Evolutionary conservation across 164 flowering plant genomes (phyloP).

Genomic region (Magnolia sinica): DNA sequence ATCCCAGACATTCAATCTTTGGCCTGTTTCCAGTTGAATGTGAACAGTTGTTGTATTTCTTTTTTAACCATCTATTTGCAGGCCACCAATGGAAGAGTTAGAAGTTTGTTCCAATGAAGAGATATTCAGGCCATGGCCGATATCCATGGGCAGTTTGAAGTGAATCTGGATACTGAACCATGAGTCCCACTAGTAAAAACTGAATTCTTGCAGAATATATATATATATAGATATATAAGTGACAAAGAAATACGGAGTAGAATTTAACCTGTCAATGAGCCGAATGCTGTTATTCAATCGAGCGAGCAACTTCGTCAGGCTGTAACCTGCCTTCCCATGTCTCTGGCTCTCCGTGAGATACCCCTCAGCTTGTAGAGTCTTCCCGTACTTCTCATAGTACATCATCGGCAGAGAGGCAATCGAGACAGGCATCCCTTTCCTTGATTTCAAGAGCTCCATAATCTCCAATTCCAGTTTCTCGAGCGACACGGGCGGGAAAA

Average conservation of each 20-base stretch:
- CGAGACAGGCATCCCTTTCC: conserved; percentile 71
- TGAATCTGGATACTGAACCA: not conserved
- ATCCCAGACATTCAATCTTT: not conserved
- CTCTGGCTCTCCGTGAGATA: conserved; percentile 93
- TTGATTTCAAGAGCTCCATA: conserved; percentile 58
- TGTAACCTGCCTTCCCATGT: conserved; percentile 87
- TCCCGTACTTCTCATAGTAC: conserved; percentile 76
- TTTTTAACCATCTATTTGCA: not conserved
- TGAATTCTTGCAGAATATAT: not conserved
- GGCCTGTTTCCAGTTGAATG: not conserved
- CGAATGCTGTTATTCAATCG: conserved; percentile 63
- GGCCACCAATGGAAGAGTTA: not conserved
- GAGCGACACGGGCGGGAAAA: conserved; percentile 60
- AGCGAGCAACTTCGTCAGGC: conserved; percentile 85
- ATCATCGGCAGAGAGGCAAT: conserved; percentile 83
- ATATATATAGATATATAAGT: not conserved
- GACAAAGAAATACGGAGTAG: not conserved
- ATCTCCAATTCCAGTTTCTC: conserved; percentile 76
- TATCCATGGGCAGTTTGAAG: not conserved
- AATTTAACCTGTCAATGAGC: conserved; percentile 67
- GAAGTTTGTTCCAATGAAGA: not conserved
- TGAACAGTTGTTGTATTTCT: not conserved
- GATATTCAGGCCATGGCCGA: not conserved
- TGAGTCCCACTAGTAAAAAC: not conserved
- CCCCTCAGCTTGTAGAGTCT: conserved; percentile 76